Percentiles rank a stretch among this genome's conserved stretches.
These are phyloP conservation scores for Gyromitra esculenta DNA, from an alignment of 2,329 filamentous ascomycete genomes.

Conservation along the genomic window DNA sequence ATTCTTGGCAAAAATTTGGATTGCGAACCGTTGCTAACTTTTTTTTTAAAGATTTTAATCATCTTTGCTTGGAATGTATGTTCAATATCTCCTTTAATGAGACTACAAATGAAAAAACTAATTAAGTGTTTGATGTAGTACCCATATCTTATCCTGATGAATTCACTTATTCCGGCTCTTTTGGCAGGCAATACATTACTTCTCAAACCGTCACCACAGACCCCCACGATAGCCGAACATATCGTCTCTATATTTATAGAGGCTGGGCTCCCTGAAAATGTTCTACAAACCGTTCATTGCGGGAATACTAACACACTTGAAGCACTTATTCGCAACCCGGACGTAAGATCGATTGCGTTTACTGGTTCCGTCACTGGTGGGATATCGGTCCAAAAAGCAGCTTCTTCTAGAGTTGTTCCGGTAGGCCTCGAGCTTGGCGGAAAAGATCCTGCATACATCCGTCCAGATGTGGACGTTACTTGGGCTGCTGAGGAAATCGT, in stretches of 20 bases:
- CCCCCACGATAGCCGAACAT: slow-evolving; percentile 89
- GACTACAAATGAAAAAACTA: neutral
- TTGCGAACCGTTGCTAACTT: slow-evolving; percentile 4
- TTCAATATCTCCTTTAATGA: slow-evolving; percentile 54
- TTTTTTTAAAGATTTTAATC: slow-evolving; percentile 66
- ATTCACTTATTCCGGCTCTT: slow-evolving; percentile 90
- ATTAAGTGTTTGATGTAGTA: slow-evolving; percentile 68
- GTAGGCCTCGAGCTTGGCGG: slow-evolving; percentile 92
- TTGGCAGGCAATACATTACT: slow-evolving; percentile 91
- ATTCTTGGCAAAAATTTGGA: neutral
- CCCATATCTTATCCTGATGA: slow-evolving; percentile 91
- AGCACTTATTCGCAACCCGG: slow-evolving; percentile 77
- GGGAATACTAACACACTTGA: slow-evolving; percentile 81
- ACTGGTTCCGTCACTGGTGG: slow-evolving; percentile 92
- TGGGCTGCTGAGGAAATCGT: slow-evolving; percentile 96
- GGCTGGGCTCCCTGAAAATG: slow-evolving; percentile 82
- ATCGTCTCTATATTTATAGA: slow-evolving; percentile 78
- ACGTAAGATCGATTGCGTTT: slow-evolving; percentile 85
- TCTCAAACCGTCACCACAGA: slow-evolving; percentile 93
- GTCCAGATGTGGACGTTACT: slow-evolving; percentile 82
- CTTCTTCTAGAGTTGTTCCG: slow-evolving; percentile 81
- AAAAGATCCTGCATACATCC: slow-evolving; percentile 92
- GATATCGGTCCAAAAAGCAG: slow-evolving; percentile 83
- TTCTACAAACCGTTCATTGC: slow-evolving; percentile 92
- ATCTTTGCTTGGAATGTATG: slow-evolving; percentile 97